Evolutionary conservation across 257 asterid species (phyloP).

Genomic region (Solanum medicagineum): DNA sequence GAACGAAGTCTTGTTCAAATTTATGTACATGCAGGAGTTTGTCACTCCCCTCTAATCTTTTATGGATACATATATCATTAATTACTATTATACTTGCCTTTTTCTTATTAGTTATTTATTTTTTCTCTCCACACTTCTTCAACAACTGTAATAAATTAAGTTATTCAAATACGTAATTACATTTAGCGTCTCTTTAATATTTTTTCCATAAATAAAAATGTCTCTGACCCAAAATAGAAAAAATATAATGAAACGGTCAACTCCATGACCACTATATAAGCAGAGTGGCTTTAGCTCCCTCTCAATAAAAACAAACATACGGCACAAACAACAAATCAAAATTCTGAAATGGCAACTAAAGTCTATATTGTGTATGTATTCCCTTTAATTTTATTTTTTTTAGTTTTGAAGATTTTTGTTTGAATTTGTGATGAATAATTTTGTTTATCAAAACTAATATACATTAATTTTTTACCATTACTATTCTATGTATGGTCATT

Average conservation of each 20-base stretch:
- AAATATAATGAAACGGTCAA: background rate
- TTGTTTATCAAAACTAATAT: too few species aligned
- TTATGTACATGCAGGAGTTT: background rate
- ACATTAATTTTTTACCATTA: too few species aligned
- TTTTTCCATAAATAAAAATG: background rate
- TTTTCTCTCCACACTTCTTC: too few species aligned
- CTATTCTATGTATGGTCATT: background rate
- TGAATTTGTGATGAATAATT: too few species aligned
- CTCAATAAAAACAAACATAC: background rate
- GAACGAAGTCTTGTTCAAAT: too few species aligned
- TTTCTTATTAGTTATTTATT: too few species aligned
- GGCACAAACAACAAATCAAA: background rate
- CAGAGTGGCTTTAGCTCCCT: background rate
- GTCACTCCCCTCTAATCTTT: too few species aligned
- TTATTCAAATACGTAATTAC: background rate
- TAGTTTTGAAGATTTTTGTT: too few species aligned
- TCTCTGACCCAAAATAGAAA: background rate
- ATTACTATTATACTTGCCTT: too few species aligned
- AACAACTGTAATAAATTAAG: too few species aligned
- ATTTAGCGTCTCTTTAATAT: background rate
- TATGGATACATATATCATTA: too few species aligned
- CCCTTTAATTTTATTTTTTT: background rate
- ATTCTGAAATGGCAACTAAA: conserved; percentile 45
- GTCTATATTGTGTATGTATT: conserved; percentile 46
- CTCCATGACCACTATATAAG: background rate